Base-by-base conservation (phyloP, 2,329 filamentous ascomycete species). In the Pseudogymnoascus sp. region DNA sequence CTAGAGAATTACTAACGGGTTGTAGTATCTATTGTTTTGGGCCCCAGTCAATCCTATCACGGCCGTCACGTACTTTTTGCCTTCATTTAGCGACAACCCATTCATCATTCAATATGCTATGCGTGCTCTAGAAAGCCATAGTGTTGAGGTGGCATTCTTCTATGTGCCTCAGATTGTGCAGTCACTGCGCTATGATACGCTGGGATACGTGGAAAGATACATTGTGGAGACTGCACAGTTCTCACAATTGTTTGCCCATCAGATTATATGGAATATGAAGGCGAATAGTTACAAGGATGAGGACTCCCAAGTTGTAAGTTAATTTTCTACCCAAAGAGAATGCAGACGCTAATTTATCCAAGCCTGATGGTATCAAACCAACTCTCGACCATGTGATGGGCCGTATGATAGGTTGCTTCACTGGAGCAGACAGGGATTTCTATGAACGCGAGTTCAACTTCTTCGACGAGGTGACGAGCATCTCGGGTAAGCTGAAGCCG, bases 231-330 rank as follows among this genome's bases (percentile, higher is more conserved):
- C 96, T 0, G 95, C 93, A 1, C 93, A 96, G 70, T 93, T 96
- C 72, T 97, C 95, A n/a, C 95, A 97, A 75, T 79, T 97, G 7
- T 99, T 99, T 75, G 93, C 96, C 2, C 96, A 99, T 74, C 95
- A 99, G 72, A 97, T 99, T 68, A 99, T 99, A 73, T 99, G 96
- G 95, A 99, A 99, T 74, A 99, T 99, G 89, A 99, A 97, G 75
- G 95, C 95, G 33, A 99, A 99, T 74, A 90, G 93, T 1, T 99
- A 90, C 81, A 99, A 97, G 75, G 96, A 99, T 68, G 93, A 99
- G 70, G 91, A 97, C 68, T 93, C 89, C 13, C 86, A 89, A 70
- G 84, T 96, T 67, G 87, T 90, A 79, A 80, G 86, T 76, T 16
- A 3, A n/a, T 13, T 13, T 13, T 1, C 16, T 2, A 10, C 31